Evolutionary conservation across 805 yeast species (phyloP), one percentile per base, ranked within the genome.

Genomic region (Tetrapisispora arboricola): DNA sequence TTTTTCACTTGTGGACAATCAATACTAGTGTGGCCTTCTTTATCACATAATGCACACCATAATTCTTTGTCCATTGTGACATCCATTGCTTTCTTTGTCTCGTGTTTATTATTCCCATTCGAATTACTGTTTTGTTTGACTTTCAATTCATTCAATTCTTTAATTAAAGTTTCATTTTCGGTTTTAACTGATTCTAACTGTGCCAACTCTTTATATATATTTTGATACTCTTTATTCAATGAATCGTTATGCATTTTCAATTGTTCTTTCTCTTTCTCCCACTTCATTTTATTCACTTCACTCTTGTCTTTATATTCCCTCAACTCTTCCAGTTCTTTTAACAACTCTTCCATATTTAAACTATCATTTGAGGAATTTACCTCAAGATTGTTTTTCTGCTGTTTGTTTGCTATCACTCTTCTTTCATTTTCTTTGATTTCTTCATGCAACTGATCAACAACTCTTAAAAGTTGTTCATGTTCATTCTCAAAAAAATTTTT

Each of bases 1-100:
- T 34, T 25, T 13, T 12, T 32, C 6, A 32, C 24, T 7, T 21
- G 36, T 6, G 96, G 96, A 61, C 98, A 90, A 42, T 86, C 86
- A 24, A 79, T 68, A 48, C 92, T 82, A 36, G 78, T 80, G 56
- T 90, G 98, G 0, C 97, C 98, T 34, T 76, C 78, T 41, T 85
- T 67, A 58, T 90, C 97, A 64, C 98, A 90, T 40, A 86, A 67
- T 0, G 94, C 95, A 64, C 98, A 90, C 95, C 96, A 90, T 46
- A 75, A 70, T 21, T 65, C 65, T 33, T 88, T 70, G 1, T 95
- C 95, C 2, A 76, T 76, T 0, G 87, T 69, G 1, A 88, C 82
- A 56, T 85, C 58, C 1, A 49, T 39, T 21, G 39, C 44, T 6
- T 30, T 29, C 6, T 52, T 48, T 16, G 22, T 16, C 24, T 35